Percentiles rank a stretch among this genome's conserved stretches.
phyloP scores from a whole-genome alignment of 192 early-diverging fungal species.

The Chytriomyces confervae region DNA sequence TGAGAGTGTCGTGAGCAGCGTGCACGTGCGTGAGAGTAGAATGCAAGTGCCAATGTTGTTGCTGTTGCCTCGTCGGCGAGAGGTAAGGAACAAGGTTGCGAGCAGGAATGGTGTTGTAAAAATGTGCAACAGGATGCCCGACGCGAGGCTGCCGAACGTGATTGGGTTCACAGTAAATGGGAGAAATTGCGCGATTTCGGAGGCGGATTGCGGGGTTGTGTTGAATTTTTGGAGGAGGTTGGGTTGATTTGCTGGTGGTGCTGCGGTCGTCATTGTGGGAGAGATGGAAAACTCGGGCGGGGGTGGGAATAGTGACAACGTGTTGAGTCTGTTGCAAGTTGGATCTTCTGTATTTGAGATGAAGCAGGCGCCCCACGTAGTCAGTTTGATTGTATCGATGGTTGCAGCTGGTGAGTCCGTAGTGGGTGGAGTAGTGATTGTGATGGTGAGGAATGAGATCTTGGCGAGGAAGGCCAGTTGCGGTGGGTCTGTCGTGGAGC shows the following conservation, averaged over 20 bases:
- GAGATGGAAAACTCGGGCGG: neutral
- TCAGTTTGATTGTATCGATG: neutral
- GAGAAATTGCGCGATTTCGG: neutral
- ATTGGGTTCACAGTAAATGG: constrained; percentile 4
- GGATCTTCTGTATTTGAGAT: neutral
- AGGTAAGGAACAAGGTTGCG: neutral
- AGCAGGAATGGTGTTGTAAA: neutral
- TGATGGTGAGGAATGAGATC: neutral
- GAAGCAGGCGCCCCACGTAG: neutral
- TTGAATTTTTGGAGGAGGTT: neutral
- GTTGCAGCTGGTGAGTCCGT: neutral
- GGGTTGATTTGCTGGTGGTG: too few relatives aligned
- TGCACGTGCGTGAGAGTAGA: neutral
- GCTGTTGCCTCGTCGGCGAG: neutral
- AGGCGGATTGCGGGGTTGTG: neutral
- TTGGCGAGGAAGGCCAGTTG: neutral
- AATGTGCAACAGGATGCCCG: neutral
- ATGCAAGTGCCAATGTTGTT: neutral
- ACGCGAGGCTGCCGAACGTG: neutral
- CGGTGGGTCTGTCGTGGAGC: neutral
- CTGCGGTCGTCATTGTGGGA: too few relatives aligned
- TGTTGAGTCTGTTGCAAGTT: constrained; percentile 2
- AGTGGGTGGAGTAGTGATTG: neutral
- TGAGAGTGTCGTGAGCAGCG: neutral
- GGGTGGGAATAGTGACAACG: neutral